Evolutionary conservation across 2,329 filamentous ascomycete genomes (phyloP), one percentile per base, ranked within the genome.

Genomic region (Talaromyces funiculosus): DNA sequence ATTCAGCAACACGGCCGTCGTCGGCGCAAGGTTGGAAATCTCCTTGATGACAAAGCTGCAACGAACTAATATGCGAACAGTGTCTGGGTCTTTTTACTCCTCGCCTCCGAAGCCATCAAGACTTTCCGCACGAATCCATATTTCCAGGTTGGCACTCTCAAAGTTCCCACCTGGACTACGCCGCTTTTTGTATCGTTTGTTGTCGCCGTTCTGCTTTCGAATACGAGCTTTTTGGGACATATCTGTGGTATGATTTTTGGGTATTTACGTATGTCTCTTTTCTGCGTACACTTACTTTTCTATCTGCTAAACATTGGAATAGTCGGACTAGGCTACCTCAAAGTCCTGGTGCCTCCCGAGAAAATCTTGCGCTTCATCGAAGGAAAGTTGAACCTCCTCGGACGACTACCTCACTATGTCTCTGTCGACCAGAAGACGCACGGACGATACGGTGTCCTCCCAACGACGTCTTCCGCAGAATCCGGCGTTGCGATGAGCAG

Each of bases 351-450:
- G 16, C 94, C 94, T 22, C 92, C 91, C 1, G 94, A 97, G 76
- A 90, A 89, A 83, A 84, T 89, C 29, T 80, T 97, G 60, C 84
- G 92, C 65, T 97, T 89, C 86, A 82, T 97, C 59, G 94, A 99
- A 77, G 85, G 84, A 18, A 95, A 93, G 72, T 78, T 97, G 62
- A 94, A 96, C 70, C 81, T 97, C 9, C 81, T 96, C 22, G 90
- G 86, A 20, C 83, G 91, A 62, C 77, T 97, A 26, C 93, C 93
- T 47, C 90, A 96, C 75, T 97, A 96, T 69, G 89, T 97, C 53
- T 95, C 90, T 60, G 87, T 97, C 16, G 93, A 97, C 70, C 92
- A 96, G 75, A 97, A 96, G 81, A 96, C 90, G 5, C 96, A 93
- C 69, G 93, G 93, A 7, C 84, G 93, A 57, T 97, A 96, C 68